Conservation (phyloP, 176 grass and related monocot genomes). For the Pontederia crassipes region DNA sequence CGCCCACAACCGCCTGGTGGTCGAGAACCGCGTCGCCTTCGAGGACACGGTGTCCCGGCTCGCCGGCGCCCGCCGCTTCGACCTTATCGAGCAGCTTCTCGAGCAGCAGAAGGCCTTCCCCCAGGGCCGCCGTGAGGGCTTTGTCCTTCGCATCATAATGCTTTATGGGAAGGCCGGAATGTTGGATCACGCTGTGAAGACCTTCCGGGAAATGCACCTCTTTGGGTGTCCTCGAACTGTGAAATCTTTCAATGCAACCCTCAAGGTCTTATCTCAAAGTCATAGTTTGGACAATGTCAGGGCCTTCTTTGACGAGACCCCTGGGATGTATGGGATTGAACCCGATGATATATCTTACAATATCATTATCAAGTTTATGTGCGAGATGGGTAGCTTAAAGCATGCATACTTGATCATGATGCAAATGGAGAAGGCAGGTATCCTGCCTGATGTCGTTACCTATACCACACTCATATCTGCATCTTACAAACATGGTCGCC, state of each 20-base stretch:
- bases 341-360: slow-evolving; percentile 79
- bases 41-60: slow-evolving; percentile 65
- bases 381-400: slow-evolving; percentile 46
- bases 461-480: slow-evolving; percentile 73
- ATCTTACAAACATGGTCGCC: slow-evolving; percentile 52
- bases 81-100: slow-evolving; percentile 79
- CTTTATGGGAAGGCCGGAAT: slow-evolving; percentile 68
- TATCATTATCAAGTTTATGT: slow-evolving; percentile 59
- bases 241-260: slow-evolving; percentile 83
- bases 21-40: slow-evolving; percentile 73
- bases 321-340: slow-evolving; percentile 39
- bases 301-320: slow-evolving; percentile 28
- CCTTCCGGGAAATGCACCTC: slow-evolving; percentile 62
- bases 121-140: slow-evolving; percentile 77
- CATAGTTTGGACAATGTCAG: slow-evolving; percentile 27
- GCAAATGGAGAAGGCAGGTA: slow-evolving; percentile 51
- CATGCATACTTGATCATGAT: slow-evolving; percentile 50
- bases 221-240: slow-evolving; percentile 53
- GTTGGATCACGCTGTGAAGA: slow-evolving; percentile 50
- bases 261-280: slow-evolving; percentile 58
- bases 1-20: slow-evolving; percentile 53
- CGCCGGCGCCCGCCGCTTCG: slow-evolving; percentile 60
- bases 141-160: slow-evolving; percentile 61
- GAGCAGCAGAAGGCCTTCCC: slow-evolving; percentile 78
- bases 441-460: slow-evolving; percentile 61